phyloP scores from a whole-genome alignment of 345 rosid species.

The Laguncularia racemosa region DNA sequence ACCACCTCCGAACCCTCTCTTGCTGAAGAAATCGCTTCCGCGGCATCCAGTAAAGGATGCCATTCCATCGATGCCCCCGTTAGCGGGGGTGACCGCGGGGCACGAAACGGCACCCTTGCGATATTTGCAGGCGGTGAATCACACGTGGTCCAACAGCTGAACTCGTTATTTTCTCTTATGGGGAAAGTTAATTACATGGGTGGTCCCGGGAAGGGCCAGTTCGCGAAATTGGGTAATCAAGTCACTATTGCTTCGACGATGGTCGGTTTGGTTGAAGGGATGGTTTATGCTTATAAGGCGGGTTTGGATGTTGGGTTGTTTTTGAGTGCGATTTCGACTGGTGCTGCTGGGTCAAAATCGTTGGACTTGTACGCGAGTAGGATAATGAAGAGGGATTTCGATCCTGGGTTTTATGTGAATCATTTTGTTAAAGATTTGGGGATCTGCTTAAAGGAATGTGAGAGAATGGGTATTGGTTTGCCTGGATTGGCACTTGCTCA shows the following conservation, averaged over 20 bases:
- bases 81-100: constrained; percentile 74
- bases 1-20: constrained; percentile 94
- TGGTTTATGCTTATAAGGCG: constrained; percentile 63
- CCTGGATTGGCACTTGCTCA: constrained; percentile 86
- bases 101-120: constrained; percentile 55
- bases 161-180: constrained; percentile 53
- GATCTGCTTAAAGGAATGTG: constrained; percentile 80
- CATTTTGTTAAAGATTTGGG: constrained; percentile 88
- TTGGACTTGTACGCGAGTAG: constrained; percentile 54
- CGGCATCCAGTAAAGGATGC: constrained; percentile 49
- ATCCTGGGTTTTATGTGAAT: constrained; percentile 75
- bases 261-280: constrained; percentile 83
- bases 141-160: constrained; percentile 28
- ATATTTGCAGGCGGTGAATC: constrained; percentile 80
- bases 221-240: constrained; percentile 74
- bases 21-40: constrained; percentile 56
- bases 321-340: constrained; percentile 51
- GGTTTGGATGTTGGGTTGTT: constrained; percentile 63
- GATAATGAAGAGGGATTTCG: constrained; percentile 76
- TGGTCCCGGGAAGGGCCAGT: constrained; percentile 66
- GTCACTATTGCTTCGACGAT: constrained; percentile 73
- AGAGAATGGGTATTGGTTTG: constrained; percentile 78
- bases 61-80: constrained; percentile 73
- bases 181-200: constrained; percentile 88
- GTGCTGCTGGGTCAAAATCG: constrained; percentile 75